Evolutionary conservation across 108 stramenopile species (phyloP).

Genomic region (Cyclotella baltica): DNA sequence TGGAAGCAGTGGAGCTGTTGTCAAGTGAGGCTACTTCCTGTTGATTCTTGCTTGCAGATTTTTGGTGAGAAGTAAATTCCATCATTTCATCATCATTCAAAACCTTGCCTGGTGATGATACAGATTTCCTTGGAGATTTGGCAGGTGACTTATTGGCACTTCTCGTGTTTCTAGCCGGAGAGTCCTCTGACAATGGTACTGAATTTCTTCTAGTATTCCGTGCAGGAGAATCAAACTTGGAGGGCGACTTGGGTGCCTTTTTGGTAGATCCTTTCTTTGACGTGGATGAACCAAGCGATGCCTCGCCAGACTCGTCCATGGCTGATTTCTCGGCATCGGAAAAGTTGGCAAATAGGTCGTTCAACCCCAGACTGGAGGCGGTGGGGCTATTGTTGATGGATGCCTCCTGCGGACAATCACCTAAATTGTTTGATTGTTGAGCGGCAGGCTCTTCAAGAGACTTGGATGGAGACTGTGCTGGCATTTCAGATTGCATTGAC

Average conservation of each 20-base stretch:
- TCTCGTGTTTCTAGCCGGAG: slow-evolving; percentile 36
- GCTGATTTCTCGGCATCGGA: neutral
- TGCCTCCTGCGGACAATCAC: neutral
- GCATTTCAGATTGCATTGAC: neutral
- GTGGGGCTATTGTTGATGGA: neutral
- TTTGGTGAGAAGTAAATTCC: neutral
- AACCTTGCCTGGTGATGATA: too few species aligned
- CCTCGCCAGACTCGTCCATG: neutral
- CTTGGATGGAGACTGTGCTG: neutral
- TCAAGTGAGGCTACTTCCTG: neutral
- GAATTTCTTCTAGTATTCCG: slow-evolving; percentile 56
- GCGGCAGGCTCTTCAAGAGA: too few species aligned
- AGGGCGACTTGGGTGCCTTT: neutral
- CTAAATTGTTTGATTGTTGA: neutral
- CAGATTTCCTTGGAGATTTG: slow-evolving; percentile 14
- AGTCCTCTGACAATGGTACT: slow-evolving; percentile 26
- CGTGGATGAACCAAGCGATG: neutral
- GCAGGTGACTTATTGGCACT: slow-evolving; percentile 20
- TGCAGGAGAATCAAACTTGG: slow-evolving; percentile 66
- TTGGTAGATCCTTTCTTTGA: neutral
- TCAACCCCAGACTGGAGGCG: neutral
- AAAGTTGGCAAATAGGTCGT: neutral
- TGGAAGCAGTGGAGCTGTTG: neutral
- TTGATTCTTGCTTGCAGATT: neutral
- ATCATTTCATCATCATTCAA: neutral